Base-by-base conservation (phyloP, 2,329 filamentous ascomycete species). In the Fusarium multiceps region DNA sequence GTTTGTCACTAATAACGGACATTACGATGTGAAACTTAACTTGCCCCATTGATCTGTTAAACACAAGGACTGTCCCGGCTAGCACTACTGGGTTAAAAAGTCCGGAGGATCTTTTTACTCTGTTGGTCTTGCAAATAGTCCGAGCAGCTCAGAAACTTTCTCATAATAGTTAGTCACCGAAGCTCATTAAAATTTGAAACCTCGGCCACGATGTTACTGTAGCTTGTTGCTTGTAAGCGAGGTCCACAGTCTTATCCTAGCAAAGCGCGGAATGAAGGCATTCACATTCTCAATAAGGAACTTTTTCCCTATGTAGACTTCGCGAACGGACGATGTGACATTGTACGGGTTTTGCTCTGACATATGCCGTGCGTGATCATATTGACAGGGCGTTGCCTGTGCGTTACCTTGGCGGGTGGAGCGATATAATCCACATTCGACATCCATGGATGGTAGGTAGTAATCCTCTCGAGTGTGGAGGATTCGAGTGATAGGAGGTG, bases 311-410 rank as follows among this genome's bases (percentile, higher is more conserved):
- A 37, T 51, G 27, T 20, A 53, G 47, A 14, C 25, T 27, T 25
- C 46, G n/a, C 43, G 12, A 45, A 14, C 32, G 18, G 32, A 27
- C 46, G 47, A 65, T 68, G 64, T 68, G 43, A 68, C 65, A 53
- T 55, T 68, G 43, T 27, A 20, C 45, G 11, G 37, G 43, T 55
- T 57, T 40, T 18, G n/a, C 32, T 53, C 30, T 51, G n/a, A 40
- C 37, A 18, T n/a, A 41, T 43, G 37, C 46, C 49, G 42, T 43
- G 55, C 42, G 20, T 21, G 34, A 23, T 55, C 23, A 25, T 53
- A 28, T 42, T 14, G 49, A 41, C 41, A 23, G 23, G 37, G 32
- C 10, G 27, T 51, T 11, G 18, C 37, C 37, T 45, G 25, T 6
- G 13, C 49, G 16, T 53, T 20, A n/a, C 25, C 32, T 28, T 53